phyloP scores from a whole-genome alignment of 345 rosid species.

The Citropsis articulata region DNA sequence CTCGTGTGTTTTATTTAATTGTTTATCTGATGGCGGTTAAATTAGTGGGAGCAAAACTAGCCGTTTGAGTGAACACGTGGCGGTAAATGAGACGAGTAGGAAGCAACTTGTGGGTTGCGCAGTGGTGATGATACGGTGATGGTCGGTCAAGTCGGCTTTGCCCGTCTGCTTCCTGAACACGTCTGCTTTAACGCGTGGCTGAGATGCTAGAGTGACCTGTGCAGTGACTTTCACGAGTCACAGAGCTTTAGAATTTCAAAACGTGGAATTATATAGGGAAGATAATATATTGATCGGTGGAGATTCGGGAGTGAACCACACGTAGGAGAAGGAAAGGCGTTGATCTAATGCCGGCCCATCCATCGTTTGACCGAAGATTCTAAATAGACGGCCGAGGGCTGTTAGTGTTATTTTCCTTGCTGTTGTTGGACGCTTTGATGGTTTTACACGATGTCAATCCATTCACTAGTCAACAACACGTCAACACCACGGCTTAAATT shows the following conservation, averaged over 20 bases:
- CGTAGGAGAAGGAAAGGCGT: neutral
- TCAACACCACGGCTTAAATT: neutral
- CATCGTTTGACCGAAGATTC: conserved; percentile 22
- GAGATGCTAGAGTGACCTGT: neutral
- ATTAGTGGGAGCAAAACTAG: conserved; percentile 21
- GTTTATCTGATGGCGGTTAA: conserved; percentile 33
- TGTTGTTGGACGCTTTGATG: neutral
- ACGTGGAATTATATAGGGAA: neutral
- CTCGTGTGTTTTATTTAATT: neutral
- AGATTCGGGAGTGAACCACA: neutral
- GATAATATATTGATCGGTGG: neutral
- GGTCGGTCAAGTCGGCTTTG: conserved; percentile 43
- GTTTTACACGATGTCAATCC: neutral
- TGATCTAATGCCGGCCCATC: neutral
- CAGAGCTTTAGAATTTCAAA: neutral
- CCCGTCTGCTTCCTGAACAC: conserved; percentile 9
- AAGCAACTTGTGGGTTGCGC: conserved; percentile 19
- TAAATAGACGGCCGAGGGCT: conserved; percentile 21
- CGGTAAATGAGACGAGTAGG: neutral
- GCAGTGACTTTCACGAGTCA: neutral
- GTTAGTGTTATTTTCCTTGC: neutral
- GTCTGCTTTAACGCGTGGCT: neutral
- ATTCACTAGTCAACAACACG: neutral
- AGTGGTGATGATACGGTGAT: conserved; percentile 34
- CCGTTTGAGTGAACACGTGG: conserved; percentile 49